Evolutionary conservation across 2,329 filamentous ascomycete genomes (phyloP), one percentile per base, ranked within the genome.

Genomic region (Gyromitra esculenta): DNA sequence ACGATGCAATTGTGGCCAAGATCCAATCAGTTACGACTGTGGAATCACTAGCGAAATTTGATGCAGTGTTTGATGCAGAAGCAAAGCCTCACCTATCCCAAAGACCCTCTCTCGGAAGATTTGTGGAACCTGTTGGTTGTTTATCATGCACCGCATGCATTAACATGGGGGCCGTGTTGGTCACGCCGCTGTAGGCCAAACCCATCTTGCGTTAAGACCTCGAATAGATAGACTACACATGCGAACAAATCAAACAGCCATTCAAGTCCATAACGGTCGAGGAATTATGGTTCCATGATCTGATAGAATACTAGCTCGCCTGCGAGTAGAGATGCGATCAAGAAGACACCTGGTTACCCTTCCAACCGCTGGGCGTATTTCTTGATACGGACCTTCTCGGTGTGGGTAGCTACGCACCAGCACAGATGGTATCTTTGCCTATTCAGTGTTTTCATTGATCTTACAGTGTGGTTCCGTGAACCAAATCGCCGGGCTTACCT

Each of bases 401-500:
- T 31, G n/a, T 25, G 6, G 15, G 48, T 2, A 35, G 7, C n/a
- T 18, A n/a, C 37, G 50, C 37, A 62, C 5, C 41, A 25, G 48
- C 5, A 39, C 11, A 35, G 41, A 11, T 54, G 25, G 4, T 31
- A 37, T 13, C 15, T 59, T 59, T 4, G 18, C 21, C 15, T 21
- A n/a, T 9, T 8, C 18, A 21, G 18, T 9, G 5, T 31, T 39
- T 5, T 60, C 15, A n/a, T 18, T 25, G 39, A 43, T 43, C 59
- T 25, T 43, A 13, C 48, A 18, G 39, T 45, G 54, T 45, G 39
- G 60, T 11, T 41, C 70, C 35, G 35, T 69, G 65, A 75, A 75
- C 72, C 72, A 64, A 64, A 70, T 64, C 66, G 72, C 35, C 60
- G 72, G 72, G 72, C 68, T 68, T 70, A n/a, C 59, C 57, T 56